These are phyloP conservation scores for Chlamydomonas schloesseri DNA, from an alignment of 139 green algal species.

Conservation along the genomic window DNA sequence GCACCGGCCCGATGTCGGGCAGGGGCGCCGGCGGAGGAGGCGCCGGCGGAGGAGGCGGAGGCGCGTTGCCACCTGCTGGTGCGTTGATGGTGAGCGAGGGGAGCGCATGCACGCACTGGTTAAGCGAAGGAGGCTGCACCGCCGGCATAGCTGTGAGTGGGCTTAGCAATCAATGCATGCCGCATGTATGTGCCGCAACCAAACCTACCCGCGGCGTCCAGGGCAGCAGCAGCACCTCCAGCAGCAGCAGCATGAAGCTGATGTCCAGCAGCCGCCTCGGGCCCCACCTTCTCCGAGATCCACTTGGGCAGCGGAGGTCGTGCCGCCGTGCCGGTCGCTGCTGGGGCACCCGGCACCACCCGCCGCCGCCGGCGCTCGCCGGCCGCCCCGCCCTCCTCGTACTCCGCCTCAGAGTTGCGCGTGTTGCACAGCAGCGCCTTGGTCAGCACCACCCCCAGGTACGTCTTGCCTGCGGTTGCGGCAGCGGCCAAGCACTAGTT, in stretches of 20 bases:
- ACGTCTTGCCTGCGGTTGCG: constrained; percentile 76
- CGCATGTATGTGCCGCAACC: no score
- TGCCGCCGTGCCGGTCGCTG: neutral
- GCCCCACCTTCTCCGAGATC: neutral
- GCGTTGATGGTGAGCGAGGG: no score
- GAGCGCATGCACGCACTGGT: no score
- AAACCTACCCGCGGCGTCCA: no score
- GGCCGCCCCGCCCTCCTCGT: neutral
- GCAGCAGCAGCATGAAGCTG: no score
- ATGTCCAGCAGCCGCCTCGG: no score
- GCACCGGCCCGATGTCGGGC: constrained; percentile 64
- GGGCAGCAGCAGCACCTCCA: no score
- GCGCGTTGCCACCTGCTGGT: neutral
- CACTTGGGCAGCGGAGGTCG: constrained; percentile 2
- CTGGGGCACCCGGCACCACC: no score
- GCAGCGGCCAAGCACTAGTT: no score
- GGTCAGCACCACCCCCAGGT: constrained; percentile 70
- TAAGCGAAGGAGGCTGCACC: neutral
- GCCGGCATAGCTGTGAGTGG: no score
- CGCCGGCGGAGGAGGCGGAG: neutral
- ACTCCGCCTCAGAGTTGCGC: neutral
- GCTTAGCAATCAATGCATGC: no score
- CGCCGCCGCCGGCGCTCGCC: neutral
- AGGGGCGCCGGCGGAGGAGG: neutral
- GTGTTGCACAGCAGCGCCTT: constrained; percentile 72